These are phyloP conservation scores for Metschnikowia shivogae DNA, from an alignment of 805 yeast genomes.

Conservation along the genomic window DNA sequence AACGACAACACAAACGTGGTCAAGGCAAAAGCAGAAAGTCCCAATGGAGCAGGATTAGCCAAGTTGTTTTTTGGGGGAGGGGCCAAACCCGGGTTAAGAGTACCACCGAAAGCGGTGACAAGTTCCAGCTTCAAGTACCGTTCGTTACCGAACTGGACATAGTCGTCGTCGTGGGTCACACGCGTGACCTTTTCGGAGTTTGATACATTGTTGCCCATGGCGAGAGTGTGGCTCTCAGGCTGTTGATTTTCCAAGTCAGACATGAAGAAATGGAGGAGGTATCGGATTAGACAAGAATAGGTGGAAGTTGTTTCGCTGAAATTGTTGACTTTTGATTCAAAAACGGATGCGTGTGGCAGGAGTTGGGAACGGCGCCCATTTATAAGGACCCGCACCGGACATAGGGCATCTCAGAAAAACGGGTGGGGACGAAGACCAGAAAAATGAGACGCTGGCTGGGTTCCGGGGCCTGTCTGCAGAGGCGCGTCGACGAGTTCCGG, in stretches of 20 bases:
- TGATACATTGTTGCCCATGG: neutral
- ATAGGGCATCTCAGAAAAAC: neutral
- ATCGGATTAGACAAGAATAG: neutral
- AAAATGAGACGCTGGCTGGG: neutral
- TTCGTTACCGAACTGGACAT: slow-evolving; percentile 67
- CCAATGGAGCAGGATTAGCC: slow-evolving; percentile 77
- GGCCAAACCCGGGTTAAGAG: slow-evolving; percentile 59
- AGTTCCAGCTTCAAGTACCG: slow-evolving; percentile 61
- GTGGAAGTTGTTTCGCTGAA: neutral
- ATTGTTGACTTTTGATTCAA: no score
- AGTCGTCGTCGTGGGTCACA: slow-evolving; percentile 50
- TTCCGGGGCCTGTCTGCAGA: no score
- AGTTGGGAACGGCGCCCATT: neutral
- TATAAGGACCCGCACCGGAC: neutral
- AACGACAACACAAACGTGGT: slow-evolving; percentile 64
- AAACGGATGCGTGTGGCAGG: neutral
- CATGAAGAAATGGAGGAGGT: slow-evolving; percentile 12
- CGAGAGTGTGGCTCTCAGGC: slow-evolving; percentile 27
- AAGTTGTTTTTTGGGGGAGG: slow-evolving; percentile 40
- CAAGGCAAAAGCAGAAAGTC: slow-evolving; percentile 66
- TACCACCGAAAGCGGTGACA: slow-evolving; percentile 73
- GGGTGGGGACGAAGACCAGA: slow-evolving; percentile 2
- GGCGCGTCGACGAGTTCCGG: no score
- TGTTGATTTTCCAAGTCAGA: slow-evolving; percentile 36
- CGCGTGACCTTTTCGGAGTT: slow-evolving; percentile 21